Evolutionary conservation across 2,329 filamentous ascomycete species (phyloP), one percentile per base, ranked within the genome.

Genomic region (Lasiodiplodia hormozganensis): DNA sequence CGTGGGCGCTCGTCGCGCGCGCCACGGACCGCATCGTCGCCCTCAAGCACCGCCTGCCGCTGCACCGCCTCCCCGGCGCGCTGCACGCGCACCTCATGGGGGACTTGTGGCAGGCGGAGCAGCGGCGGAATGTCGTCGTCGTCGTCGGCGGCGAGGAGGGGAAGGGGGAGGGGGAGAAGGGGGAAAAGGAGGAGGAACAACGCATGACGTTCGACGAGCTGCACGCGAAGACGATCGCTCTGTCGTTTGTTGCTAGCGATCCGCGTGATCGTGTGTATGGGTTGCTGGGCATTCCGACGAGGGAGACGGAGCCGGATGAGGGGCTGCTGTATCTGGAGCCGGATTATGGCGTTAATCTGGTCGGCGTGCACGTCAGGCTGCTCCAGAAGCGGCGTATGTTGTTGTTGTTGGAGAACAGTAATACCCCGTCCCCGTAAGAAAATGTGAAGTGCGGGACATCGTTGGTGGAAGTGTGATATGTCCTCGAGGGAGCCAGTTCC

Each of bases 201-300:
- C 36, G 54, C n/a, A 58, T 40, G 54, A 23, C 36, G 36, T 60
- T 60, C 23, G 56, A 60, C 14, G 56, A 60, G 36, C 36, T 53
- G 68, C 57, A 23, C 67, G 51, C 18, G 62, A 69, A 65, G 36
- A 60, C 56, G 36, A 14, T n/a, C 3, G 25, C 38, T 10, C 51
- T 53, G 43, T 47, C 43, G 56, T 70, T 73, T 23, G 49, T 57
- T 14, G 69, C 56, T 4, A 71, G 69, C 5, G 69, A 73, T 47
- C 23, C 66, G 7, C 60, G 70, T 18, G 70, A 73, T 60, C 62
- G 69, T 8, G 58, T 70, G 6, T 73, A 70, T 54, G 71, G 62
- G 25, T 65, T 73, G 51, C 54, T 70, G 10, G 69, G 70, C 6
- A 60, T 70, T 6, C 47, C 31, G 14, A 69, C 69, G 34, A 47